A percentile compares a stretch with the other conserved stretches of the same genome.
Conservation (phyloP, 306 rosid species). For the Trifolium repens region DNA sequence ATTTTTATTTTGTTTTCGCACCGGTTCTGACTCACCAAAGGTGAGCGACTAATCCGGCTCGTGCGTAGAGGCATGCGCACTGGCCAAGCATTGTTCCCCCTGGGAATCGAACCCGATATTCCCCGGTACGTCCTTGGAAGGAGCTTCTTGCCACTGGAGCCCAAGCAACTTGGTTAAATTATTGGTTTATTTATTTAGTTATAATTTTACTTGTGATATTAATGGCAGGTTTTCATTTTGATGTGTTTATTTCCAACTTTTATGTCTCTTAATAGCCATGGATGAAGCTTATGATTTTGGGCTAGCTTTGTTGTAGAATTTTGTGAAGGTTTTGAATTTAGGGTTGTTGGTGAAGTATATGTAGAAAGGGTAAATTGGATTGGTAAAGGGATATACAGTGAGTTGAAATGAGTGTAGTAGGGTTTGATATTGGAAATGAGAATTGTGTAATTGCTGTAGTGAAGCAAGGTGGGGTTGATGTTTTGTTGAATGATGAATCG, state of each 20-base stretch:
- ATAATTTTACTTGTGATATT: neutral
- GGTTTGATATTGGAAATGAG: slow-evolving; percentile 95
- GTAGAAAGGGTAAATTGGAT: slow-evolving; percentile 32
- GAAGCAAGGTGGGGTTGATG: slow-evolving; percentile 89
- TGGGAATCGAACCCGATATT: no score
- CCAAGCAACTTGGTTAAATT: neutral
- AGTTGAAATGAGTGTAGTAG: slow-evolving; percentile 81
- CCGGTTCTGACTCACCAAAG: no score
- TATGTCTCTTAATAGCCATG: slow-evolving; percentile 33
- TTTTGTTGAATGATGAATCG: slow-evolving; percentile 83
- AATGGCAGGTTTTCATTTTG: slow-evolving; percentile 31
- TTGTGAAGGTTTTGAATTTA: slow-evolving; percentile 18
- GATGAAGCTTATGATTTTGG: slow-evolving; percentile 40
- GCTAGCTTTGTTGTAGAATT: slow-evolving; percentile 35
- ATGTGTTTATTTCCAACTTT: slow-evolving; percentile 7
- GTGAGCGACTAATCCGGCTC: no score
- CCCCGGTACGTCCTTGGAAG: no score
- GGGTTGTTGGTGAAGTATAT: slow-evolving; percentile 38
- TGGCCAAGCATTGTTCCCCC: no score
- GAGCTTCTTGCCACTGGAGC: no score
- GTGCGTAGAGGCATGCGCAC: no score
- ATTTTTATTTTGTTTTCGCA: no score
- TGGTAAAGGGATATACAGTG: slow-evolving; percentile 12
- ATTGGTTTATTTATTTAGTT: neutral
- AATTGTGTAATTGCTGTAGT: slow-evolving; percentile 90